phyloP scores from a whole-genome alignment of 306 rosid genomes.

The Hippophae rhamnoides region DNA sequence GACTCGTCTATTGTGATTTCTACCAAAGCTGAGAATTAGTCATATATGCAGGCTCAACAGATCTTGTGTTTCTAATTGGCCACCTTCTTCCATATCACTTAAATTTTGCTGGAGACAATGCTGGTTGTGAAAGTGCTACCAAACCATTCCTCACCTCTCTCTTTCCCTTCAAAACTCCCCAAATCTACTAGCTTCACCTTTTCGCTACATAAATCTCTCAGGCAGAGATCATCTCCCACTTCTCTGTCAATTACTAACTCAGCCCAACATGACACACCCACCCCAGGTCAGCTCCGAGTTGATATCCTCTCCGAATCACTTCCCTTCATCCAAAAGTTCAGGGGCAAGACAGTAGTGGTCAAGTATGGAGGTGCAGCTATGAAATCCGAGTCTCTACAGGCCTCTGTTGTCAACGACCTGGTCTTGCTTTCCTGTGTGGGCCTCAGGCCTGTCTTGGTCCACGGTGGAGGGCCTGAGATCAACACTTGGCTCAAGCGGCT shows the following conservation, averaged over 20 bases:
- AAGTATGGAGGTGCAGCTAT: slow-evolving; percentile 97
- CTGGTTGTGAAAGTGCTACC: too few relatives aligned
- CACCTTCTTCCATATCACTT: too few relatives aligned
- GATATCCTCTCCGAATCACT: slow-evolving; percentile 88
- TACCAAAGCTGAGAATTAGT: too few relatives aligned
- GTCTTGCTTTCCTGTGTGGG: slow-evolving; percentile 89
- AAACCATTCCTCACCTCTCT: too few relatives aligned
- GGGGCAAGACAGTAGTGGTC: slow-evolving; percentile 87
- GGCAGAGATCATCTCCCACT: background rate
- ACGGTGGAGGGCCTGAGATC: slow-evolving; percentile 96
- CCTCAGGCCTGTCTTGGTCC: slow-evolving; percentile 73
- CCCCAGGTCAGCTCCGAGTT: slow-evolving; percentile 70
- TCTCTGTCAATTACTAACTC: slow-evolving; percentile 23
- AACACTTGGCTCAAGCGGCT: slow-evolving; percentile 81
- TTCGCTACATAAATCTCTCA: background rate
- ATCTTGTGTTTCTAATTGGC: too few relatives aligned
- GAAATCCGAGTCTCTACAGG: slow-evolving; percentile 72
- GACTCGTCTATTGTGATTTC: too few relatives aligned
- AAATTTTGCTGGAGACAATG: too few relatives aligned
- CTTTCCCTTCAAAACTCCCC: background rate
- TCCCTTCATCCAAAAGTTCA: slow-evolving; percentile 85
- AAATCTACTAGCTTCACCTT: slow-evolving; percentile 9
- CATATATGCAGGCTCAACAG: too few relatives aligned
- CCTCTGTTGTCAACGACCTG: slow-evolving; percentile 83
- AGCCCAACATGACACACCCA: slow-evolving; percentile 3